Base-by-base conservation (phyloP, 495 filamentous ascomycete genomes). In the Penicillium turbatum region DNA sequence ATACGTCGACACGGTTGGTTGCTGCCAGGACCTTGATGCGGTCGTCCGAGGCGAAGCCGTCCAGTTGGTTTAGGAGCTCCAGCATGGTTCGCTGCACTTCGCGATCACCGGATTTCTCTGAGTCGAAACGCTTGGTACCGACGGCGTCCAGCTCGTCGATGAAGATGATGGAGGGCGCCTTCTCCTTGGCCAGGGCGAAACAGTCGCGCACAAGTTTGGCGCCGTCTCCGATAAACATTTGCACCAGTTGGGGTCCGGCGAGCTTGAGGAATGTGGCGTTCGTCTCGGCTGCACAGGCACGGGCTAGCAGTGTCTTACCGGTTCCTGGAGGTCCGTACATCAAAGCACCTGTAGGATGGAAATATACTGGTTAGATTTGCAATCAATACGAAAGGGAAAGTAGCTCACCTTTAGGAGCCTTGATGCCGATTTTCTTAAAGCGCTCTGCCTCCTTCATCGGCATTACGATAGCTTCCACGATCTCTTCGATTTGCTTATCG, bases 221-320 rank as follows among this genome's bases (percentile, higher is more conserved):
- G 54, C 95, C 95, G 62, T 99, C 93, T 63, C 93, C 93, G 45
- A 99, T 99, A 72, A 99, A 99, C 93, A 99, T 99, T 70, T 99
- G 93, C 16, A 99, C 93, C n/a, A 99, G 84, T 73, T 97, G 95
- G 2, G 93, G 93, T 36, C 93, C 93, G 49, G 93, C 93, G 54
- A 99, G 89, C 67, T 98, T 98, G 66, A 99, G 86, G 82, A 99
- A 99, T 40, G 93, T 99, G 53, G 93, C 93, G 52, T 99, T 92
- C 54, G 95, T 97, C 75, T 97, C 92, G 49, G 93, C 93, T 17
- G 93, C 93, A 68, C 93, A 99, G 45, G 93, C 93, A 73, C 93
- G 88, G 57, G 93, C 93, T 46, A 99, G 85, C 9, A 99, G 89
- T 15, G 93, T 99, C 71, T 97, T 97, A 70, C 92, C 92, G 35